Conservation (phyloP, 2,329 filamentous ascomycete genomes). For the Trichoderma pleuroti region DNA sequence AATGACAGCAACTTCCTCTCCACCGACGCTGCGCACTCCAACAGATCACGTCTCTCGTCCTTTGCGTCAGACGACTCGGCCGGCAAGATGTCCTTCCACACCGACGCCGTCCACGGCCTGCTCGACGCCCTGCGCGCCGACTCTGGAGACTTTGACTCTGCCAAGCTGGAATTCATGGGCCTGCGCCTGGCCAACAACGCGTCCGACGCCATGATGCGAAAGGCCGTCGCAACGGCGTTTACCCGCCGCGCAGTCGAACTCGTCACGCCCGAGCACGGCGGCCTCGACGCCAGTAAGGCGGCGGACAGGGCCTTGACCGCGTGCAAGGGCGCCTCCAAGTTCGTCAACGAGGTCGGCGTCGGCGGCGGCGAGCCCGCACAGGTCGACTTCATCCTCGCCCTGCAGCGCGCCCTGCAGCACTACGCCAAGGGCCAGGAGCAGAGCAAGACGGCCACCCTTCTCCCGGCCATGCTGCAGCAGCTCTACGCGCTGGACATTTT, state of each 20-base stretch:
- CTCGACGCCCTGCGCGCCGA: slow-evolving; percentile 77
- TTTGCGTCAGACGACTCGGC: slow-evolving; percentile 72
- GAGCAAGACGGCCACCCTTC: slow-evolving; percentile 54
- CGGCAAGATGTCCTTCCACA: slow-evolving; percentile 62
- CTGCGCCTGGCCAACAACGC: slow-evolving; percentile 89
- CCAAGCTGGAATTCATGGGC: slow-evolving; percentile 86
- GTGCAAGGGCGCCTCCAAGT: slow-evolving; percentile 51
- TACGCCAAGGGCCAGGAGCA: slow-evolving; percentile 53
- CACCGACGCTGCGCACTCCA: slow-evolving; percentile 38
- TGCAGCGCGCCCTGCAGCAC: slow-evolving; percentile 75
- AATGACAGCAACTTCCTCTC: slow-evolving; percentile 60
- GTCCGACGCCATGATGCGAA: slow-evolving; percentile 81
- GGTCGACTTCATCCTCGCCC: slow-evolving; percentile 75
- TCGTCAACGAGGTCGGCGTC: slow-evolving; percentile 58
- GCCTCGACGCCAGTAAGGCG: slow-evolving; percentile 60
- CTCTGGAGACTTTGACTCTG: slow-evolving; percentile 72
- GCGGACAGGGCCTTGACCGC: slow-evolving; percentile 58
- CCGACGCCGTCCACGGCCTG: slow-evolving; percentile 82
- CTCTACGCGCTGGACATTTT: slow-evolving; percentile 80
- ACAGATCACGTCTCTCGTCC: slow-evolving; percentile 63
- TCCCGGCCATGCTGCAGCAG: slow-evolving; percentile 77
- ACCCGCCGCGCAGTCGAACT: slow-evolving; percentile 76
- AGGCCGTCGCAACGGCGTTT: slow-evolving; percentile 81
- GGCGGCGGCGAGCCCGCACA: slow-evolving; percentile 71
- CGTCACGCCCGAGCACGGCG: slow-evolving; percentile 46